Conservation (phyloP, 1,284 basidiomycete genomes). For the Ceratobasidium sp. region DNA sequence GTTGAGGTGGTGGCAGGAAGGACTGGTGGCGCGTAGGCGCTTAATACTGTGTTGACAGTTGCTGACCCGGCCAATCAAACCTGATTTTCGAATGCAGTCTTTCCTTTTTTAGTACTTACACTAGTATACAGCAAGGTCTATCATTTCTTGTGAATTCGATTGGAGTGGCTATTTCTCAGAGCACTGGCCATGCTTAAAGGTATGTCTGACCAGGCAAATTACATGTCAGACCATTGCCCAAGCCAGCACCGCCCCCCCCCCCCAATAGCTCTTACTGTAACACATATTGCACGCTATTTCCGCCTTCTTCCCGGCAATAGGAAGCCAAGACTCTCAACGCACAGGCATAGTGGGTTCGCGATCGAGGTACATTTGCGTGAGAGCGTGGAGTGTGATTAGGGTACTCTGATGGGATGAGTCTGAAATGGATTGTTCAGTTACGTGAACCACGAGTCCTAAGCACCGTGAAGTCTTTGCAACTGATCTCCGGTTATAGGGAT, state of each 20-base stretch:
- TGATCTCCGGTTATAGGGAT: conserved; percentile 36
- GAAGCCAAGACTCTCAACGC: background rate
- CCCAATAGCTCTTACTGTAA: background rate
- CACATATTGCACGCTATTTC: conserved; percentile 6
- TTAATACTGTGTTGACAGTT: background rate
- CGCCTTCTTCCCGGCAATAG: background rate
- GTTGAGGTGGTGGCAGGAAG: conserved; percentile 47
- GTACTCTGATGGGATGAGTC: conserved; percentile 7
- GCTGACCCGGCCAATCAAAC: conserved; percentile 8
- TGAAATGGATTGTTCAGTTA: conserved; percentile 7
- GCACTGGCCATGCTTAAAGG: background rate
- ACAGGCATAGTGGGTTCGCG: background rate
- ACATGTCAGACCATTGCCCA: background rate
- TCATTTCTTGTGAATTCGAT: background rate
- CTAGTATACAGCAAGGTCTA: background rate
- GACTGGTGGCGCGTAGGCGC: conserved; percentile 7
- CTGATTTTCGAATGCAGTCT: background rate
- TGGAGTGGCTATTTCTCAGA: background rate
- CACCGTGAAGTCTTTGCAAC: background rate
- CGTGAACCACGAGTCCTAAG: conserved; percentile 15
- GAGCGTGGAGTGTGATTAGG: background rate
- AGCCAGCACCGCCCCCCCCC: background rate
- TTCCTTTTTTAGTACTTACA: conserved; percentile 2
- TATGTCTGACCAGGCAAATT: background rate
- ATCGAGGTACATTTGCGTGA: conserved; percentile 6